phyloP scores from a whole-genome alignment of 805 yeast species.

The fission yeast (Schizosaccharomyces pombe) region DNA sequence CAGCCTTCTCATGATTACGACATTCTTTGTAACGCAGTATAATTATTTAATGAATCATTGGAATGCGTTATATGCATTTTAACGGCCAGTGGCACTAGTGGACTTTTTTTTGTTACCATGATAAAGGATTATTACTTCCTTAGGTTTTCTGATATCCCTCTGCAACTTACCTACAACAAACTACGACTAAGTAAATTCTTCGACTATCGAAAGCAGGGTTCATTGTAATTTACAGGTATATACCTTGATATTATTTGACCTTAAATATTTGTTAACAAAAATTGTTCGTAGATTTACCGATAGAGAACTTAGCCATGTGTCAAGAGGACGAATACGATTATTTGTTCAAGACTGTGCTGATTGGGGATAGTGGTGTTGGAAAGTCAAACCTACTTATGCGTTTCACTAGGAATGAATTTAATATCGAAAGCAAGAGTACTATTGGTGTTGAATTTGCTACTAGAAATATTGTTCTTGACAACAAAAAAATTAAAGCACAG shows the following conservation, averaged over 20 bases:
- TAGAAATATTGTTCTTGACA: constrained; percentile 79
- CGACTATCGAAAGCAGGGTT: too few species aligned
- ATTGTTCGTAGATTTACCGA: neutral
- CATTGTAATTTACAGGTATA: too few species aligned
- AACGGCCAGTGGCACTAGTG: too few species aligned
- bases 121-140: too few species aligned
- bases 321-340: constrained; percentile 47
- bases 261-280: neutral
- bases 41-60: neutral
- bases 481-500: constrained; percentile 87
- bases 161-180: neutral
- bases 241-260: too few species aligned
- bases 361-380: constrained; percentile 97
- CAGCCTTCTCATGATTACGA: neutral
- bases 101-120: too few species aligned
- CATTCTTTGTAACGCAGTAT: neutral
- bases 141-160: too few species aligned
- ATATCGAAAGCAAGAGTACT: constrained; percentile 85
- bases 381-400: constrained; percentile 84
- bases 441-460: constrained; percentile 91
- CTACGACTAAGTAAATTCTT: neutral
- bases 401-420: constrained; percentile 90
- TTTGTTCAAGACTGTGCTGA: constrained; percentile 75
- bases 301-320: neutral
- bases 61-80: too few species aligned